Evolutionary conservation across 768 basidiomycete species (phyloP).

Genomic region (Leccinum olivaceopallidum): DNA sequence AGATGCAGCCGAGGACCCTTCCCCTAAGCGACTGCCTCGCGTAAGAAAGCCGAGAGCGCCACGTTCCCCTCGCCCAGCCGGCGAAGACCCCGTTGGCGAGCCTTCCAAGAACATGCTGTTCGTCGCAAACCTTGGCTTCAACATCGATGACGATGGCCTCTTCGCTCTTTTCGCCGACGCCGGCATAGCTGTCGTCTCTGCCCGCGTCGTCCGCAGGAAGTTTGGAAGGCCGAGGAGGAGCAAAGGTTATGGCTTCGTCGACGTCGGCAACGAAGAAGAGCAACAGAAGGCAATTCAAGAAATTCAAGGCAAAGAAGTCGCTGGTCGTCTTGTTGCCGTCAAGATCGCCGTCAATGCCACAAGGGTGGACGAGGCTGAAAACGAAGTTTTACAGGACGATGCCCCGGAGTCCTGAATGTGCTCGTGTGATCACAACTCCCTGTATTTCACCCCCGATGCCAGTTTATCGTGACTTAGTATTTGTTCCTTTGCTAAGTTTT

Average conservation of each 20-base stretch:
- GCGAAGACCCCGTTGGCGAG: constrained; percentile 84
- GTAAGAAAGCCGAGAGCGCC: constrained; percentile 57
- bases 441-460: constrained; percentile 24
- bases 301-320: constrained; percentile 85
- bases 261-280: constrained; percentile 85
- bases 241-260: constrained; percentile 98
- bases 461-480: constrained; percentile 34
- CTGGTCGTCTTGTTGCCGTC: constrained; percentile 84
- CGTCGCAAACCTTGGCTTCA: constrained; percentile 98
- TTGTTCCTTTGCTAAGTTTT: constrained; percentile 38
- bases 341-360: constrained; percentile 92
- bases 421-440: constrained; percentile 12
- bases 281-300: constrained; percentile 90
- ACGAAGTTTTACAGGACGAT: constrained; percentile 34
- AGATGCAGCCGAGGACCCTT: constrained; percentile 38
- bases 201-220: constrained; percentile 85
- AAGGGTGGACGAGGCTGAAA: constrained; percentile 54
- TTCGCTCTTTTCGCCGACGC: constrained; percentile 82
- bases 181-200: constrained; percentile 78
- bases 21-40: constrained; percentile 45
- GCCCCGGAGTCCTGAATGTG: constrained; percentile 28
- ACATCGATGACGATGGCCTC: constrained; percentile 83
- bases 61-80: constrained; percentile 66
- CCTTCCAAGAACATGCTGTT: constrained; percentile 90
- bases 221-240: constrained; percentile 84